Percentiles rank a stretch among this genome's conserved stretches.
Evolutionary conservation across 73 alveolate species (phyloP).

Genomic region (Paramecium primaurelia): DNA sequence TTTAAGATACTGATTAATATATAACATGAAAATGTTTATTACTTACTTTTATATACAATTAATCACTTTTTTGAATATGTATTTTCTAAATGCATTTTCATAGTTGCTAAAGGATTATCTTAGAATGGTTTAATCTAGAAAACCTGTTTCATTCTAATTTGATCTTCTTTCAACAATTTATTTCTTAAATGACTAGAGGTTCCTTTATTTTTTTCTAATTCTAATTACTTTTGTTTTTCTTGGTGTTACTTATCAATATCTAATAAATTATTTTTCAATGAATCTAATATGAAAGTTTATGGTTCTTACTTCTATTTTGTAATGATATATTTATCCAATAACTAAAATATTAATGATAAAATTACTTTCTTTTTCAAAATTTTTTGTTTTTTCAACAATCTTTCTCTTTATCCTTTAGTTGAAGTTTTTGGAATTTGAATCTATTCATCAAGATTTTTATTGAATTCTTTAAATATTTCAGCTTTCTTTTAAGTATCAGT

Average conservation of each 20-base stretch:
- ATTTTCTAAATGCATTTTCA: constrained; percentile 13
- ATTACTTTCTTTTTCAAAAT: not conserved
- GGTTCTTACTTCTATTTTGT: not conserved
- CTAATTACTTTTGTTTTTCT: not conserved
- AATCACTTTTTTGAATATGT: not conserved
- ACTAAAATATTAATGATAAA: not conserved
- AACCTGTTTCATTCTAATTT: not conserved
- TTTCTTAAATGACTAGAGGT: not conserved
- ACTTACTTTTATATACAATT: not conserved
- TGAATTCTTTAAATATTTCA: not conserved
- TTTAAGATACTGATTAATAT: not conserved
- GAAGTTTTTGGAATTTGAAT: not conserved
- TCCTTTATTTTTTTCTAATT: not conserved
- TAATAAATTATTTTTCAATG: not conserved
- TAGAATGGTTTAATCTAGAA: not conserved
- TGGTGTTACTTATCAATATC: not conserved
- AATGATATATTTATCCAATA: not conserved
- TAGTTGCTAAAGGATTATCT: constrained; percentile 23
- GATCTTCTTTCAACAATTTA: not conserved
- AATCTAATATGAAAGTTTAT: not conserved
- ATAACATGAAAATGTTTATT: not conserved
- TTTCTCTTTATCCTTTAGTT: not conserved
- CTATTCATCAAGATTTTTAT: not conserved
- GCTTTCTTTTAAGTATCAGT: not conserved
- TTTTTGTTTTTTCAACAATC: not conserved